phyloP scores from a whole-genome alignment of 2,329 filamentous ascomycete genomes.

The Alternaria sp. region DNA sequence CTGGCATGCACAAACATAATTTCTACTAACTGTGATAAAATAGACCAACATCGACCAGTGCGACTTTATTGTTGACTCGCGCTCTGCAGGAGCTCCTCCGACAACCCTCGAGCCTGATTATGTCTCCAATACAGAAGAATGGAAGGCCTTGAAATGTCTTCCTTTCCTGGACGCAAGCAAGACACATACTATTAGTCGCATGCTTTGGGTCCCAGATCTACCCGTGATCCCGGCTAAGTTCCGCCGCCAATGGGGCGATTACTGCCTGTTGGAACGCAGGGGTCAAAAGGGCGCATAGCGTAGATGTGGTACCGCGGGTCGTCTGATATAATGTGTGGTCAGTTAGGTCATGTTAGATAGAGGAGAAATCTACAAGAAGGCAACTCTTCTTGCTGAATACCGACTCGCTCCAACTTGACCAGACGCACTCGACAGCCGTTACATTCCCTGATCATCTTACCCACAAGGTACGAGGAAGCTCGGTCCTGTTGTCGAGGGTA shows the following conservation, averaged over 20 bases:
- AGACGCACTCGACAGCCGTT: neutral
- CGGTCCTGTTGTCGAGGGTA: neutral
- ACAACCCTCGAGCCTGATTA: conserved; percentile 83
- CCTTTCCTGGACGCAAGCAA: conserved; percentile 80
- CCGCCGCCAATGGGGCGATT: conserved; percentile 82
- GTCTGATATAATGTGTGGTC: neutral
- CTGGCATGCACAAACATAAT: no score
- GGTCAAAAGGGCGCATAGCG: neutral
- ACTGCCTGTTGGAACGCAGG: conserved; percentile 77
- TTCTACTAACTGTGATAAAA: conserved; percentile 20
- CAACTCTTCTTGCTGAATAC: neutral
- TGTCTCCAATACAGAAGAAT: conserved; percentile 73
- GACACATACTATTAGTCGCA: conserved; percentile 76
- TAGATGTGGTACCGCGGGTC: neutral
- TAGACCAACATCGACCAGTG: conserved; percentile 76
- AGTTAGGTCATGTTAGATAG: neutral
- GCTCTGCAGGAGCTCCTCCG: conserved; percentile 68
- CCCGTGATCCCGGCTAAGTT: conserved; percentile 73
- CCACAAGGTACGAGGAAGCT: neutral
- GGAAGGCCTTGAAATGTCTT: conserved; percentile 79
- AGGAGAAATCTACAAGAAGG: neutral
- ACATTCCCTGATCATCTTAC: neutral
- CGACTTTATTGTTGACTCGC: conserved; percentile 86
- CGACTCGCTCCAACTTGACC: neutral
- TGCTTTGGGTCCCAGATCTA: conserved; percentile 82